Percentiles rank a stretch among this genome's conserved stretches.
phyloP scores from a whole-genome alignment of 805 yeast species.

The Kuraishia ogatae region DNA sequence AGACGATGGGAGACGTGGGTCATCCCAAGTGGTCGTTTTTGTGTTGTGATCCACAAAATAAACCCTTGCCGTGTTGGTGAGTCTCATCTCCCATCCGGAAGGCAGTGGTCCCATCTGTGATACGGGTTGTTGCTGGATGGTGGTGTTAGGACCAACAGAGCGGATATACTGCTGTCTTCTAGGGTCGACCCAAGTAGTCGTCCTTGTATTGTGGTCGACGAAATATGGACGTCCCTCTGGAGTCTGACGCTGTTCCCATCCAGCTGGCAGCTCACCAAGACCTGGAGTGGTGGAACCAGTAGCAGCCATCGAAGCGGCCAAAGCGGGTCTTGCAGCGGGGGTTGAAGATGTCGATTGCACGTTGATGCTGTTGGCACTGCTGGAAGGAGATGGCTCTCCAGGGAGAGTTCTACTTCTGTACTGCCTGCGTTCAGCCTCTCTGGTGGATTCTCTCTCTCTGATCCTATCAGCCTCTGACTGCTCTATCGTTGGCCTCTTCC shows the following conservation, averaged over 20 bases:
- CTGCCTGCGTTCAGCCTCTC: slow-evolving; percentile 85
- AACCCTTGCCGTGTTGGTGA: slow-evolving; percentile 96
- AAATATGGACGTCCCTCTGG: slow-evolving; percentile 98
- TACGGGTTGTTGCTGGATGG: slow-evolving; percentile 2
- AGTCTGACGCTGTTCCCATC: slow-evolving; percentile 98
- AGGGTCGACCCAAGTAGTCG: slow-evolving; percentile 99
- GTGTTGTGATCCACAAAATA: slow-evolving; percentile 99
- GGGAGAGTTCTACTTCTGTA: slow-evolving; percentile 89
- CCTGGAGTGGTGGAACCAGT: slow-evolving; percentile 92
- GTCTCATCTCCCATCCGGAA: slow-evolving; percentile 99
- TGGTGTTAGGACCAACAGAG: slow-evolving; percentile 1
- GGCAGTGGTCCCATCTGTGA: slow-evolving; percentile 39
- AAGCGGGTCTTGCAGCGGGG: slow-evolving; percentile 34
- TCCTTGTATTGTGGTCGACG: slow-evolving; percentile 98
- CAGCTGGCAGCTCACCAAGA: slow-evolving; percentile 93
- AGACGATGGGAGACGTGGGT: slow-evolving; percentile 95
- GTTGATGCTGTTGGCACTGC: slow-evolving; percentile 36
- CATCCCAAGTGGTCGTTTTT: slow-evolving; percentile 99
- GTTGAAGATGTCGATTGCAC: slow-evolving; percentile 37
- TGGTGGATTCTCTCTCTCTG: slow-evolving; percentile 51
- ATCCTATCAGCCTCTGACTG: slow-evolving; percentile 66
- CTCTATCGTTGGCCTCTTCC: slow-evolving; percentile 91
- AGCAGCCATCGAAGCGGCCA: slow-evolving; percentile 46
- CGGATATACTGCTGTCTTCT: slow-evolving; percentile 83
- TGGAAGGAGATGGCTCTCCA: slow-evolving; percentile 33